These are phyloP conservation scores for Epichloe scottii DNA, from an alignment of 2,329 filamentous ascomycete species.

Conservation along the genomic window DNA sequence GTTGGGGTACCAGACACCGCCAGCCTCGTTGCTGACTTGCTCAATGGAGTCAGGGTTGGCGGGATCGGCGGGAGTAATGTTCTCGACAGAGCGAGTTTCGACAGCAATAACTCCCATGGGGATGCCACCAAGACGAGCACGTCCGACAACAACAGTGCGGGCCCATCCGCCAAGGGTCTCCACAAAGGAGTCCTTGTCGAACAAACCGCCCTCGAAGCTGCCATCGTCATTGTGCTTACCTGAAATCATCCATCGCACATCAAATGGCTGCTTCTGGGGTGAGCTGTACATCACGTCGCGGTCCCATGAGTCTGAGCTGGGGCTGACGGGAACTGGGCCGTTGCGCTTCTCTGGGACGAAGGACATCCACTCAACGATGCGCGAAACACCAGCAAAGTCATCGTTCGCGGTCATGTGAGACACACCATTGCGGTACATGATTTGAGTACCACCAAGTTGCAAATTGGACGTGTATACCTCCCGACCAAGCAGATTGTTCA, in stretches of 20 bases:
- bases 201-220: slow-evolving; percentile 73
- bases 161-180: slow-evolving; percentile 96
- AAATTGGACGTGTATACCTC: slow-evolving; percentile 99
- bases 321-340: slow-evolving; percentile 82
- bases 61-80: slow-evolving; percentile 89
- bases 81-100: slow-evolving; percentile 91
- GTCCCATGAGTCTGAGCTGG: slow-evolving; percentile 79
- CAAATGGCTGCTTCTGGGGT: slow-evolving; percentile 72
- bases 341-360: slow-evolving; percentile 94
- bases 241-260: slow-evolving; percentile 85
- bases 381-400: slow-evolving; percentile 93
- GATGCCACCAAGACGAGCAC: slow-evolving; percentile 91
- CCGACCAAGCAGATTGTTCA: slow-evolving; percentile 95
- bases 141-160: slow-evolving; percentile 89
- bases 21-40: slow-evolving; percentile 85
- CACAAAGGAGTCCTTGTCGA: slow-evolving; percentile 93
- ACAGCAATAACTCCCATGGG: slow-evolving; percentile 97
- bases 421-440: slow-evolving; percentile 99
- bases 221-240: slow-evolving; percentile 67
- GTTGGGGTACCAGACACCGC: slow-evolving; percentile 99
- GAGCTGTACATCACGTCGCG: slow-evolving; percentile 80
- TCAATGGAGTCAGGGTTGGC: slow-evolving; percentile 98
- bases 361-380: slow-evolving; percentile 97
- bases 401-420: slow-evolving; percentile 97
- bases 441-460: slow-evolving; percentile 98